Conservation (phyloP, 805 yeast species). For the Lachancea fermentati region DNA sequence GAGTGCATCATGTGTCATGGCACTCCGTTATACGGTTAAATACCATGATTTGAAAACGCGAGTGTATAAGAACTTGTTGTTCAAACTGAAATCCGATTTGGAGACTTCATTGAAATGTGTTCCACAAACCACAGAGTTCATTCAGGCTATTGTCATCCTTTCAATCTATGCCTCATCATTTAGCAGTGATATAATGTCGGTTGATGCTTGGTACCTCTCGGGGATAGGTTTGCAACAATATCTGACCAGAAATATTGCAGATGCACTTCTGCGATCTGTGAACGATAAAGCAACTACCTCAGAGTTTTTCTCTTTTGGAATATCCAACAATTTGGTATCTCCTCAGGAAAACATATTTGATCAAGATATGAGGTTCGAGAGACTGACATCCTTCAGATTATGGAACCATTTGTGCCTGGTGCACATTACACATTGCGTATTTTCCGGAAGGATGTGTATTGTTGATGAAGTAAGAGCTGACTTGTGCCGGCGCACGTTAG, state of each 20-base stretch:
- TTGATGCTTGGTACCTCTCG: slow-evolving; percentile 70
- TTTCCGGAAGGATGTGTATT: slow-evolving; percentile 60
- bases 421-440: slow-evolving; percentile 60
- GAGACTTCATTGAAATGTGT: slow-evolving; percentile 38
- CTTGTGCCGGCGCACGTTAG: slow-evolving; percentile 52
- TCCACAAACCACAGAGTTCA: slow-evolving; percentile 50
- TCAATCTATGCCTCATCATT: slow-evolving; percentile 61
- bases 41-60: slow-evolving; percentile 33
- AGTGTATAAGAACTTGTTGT: slow-evolving; percentile 40
- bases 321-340: slow-evolving; percentile 8
- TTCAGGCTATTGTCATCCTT: slow-evolving; percentile 62
- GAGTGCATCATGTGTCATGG: slow-evolving; percentile 58
- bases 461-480: slow-evolving; percentile 55
- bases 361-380: slow-evolving; percentile 42
- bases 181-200: slow-evolving; percentile 43
- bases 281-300: neutral
- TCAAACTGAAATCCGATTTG: slow-evolving; percentile 46
- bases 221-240: slow-evolving; percentile 62
- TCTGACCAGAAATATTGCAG: slow-evolving; percentile 42
- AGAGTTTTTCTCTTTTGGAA: slow-evolving; percentile 11
- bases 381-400: slow-evolving; percentile 52
- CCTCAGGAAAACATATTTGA: slow-evolving; percentile 12
- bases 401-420: slow-evolving; percentile 69
- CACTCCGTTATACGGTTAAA: slow-evolving; percentile 43
- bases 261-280: slow-evolving; percentile 9